Percentiles rank a stretch among this genome's conserved stretches.
These are phyloP conservation scores for Magnaporthales sp. DNA, from an alignment of 2,329 filamentous ascomycete species.

Conservation along the genomic window DNA sequence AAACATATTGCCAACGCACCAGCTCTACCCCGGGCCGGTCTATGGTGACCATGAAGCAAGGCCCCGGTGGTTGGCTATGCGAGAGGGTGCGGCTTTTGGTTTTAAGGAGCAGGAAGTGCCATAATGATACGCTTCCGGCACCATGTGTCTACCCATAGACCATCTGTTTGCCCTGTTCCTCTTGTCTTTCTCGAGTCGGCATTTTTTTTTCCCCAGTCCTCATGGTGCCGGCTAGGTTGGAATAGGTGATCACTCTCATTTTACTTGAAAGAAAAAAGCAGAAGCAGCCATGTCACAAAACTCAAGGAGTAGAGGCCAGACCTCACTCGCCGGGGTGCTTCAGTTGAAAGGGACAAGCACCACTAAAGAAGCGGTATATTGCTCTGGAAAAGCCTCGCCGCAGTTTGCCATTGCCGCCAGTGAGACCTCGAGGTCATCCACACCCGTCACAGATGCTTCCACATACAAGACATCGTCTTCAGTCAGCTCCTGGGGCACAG, in stretches of 20 bases:
- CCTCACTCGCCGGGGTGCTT: conserved; percentile 1
- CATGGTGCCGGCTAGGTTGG: background rate
- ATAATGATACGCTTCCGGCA: background rate
- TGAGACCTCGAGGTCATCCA: conserved; percentile 11
- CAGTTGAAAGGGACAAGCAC: background rate
- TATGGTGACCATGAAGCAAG: background rate
- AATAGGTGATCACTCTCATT: background rate
- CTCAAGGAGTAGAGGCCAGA: background rate
- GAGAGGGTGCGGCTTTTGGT: background rate
- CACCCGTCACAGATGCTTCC: conserved; percentile 11
- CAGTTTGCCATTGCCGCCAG: conserved; percentile 5
- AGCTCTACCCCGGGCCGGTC: background rate
- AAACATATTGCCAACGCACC: conserved; percentile 1
- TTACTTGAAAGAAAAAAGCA: background rate
- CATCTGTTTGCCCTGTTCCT: background rate
- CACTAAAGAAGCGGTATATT: background rate
- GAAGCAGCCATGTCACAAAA: background rate
- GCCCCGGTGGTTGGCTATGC: background rate
- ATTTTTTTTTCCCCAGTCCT: background rate
- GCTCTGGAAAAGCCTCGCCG: background rate
- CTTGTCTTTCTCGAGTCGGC: background rate
- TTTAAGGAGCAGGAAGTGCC: background rate
- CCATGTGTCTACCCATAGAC: background rate
- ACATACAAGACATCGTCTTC: conserved; percentile 9
- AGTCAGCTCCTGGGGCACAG: conserved; percentile 9